phyloP scores from a whole-genome alignment of 164 flowering plant genomes.

The Nymphaea thermarum region DNA sequence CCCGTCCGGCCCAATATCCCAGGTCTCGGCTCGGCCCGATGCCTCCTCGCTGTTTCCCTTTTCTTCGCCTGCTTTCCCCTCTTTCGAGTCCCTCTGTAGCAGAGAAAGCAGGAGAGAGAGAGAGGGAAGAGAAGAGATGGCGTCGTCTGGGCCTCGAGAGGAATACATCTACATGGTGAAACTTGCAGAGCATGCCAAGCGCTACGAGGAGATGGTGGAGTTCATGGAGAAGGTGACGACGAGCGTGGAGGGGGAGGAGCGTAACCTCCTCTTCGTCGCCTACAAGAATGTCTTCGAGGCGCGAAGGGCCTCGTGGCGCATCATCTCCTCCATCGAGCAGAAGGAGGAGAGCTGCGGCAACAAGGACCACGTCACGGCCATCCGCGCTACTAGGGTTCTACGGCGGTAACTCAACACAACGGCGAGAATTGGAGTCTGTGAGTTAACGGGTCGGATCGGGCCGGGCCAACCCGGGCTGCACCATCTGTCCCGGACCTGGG shows the following conservation, averaged over 20 bases:
- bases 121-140: not conserved
- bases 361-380: slow-evolving; percentile 6
- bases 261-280: slow-evolving; percentile 27
- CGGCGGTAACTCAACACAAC: too few relatives aligned
- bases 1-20: too few relatives aligned
- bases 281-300: slow-evolving; percentile 84
- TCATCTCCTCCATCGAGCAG: slow-evolving; percentile 74
- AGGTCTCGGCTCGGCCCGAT: too few relatives aligned
- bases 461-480: too few relatives aligned
- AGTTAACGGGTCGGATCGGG: too few relatives aligned
- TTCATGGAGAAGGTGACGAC: not conserved
- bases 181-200: not conserved
- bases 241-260: not conserved
- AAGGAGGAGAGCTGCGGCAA: slow-evolving; percentile 7
- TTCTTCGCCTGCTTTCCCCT: not conserved
- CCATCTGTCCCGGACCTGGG: too few relatives aligned
- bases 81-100: not conserved
- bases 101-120: not conserved
- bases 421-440: too few relatives aligned
- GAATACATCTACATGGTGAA: slow-evolving; percentile 3
- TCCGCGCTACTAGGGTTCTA: too few relatives aligned
- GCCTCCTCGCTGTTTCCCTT: not conserved
- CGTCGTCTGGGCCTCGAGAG: not conserved
- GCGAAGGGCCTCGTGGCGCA: slow-evolving; percentile 80
- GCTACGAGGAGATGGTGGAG: slow-evolving; percentile 1